Base-by-base conservation (phyloP, 345 rosid species). In the Bruguiera parviflora region DNA sequence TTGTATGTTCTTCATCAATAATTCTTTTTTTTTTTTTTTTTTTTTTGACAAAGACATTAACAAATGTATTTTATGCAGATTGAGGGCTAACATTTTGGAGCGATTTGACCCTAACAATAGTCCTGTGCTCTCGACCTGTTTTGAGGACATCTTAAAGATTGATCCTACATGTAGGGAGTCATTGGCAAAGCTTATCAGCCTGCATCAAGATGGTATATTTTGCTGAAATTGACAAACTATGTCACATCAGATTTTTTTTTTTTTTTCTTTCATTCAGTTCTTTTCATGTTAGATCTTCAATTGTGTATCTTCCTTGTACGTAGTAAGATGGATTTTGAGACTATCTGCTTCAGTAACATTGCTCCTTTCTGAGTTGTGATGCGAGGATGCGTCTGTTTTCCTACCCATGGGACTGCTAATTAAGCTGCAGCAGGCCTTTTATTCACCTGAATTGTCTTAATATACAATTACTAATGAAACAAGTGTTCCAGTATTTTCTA, bases 101-200 rank as follows among this genome's bases (percentile, higher is more conserved):
- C 77, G 60, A 68, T 76, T 89, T 66, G 82, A 82, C 72, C 78
- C 62, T 47, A 71, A 80, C 58, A 86, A 81, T 53, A 51, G 62
- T 33, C 53, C 15, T 13, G 18, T 57, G 65, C 82, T 87, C 3
- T 75, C 87, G 22, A 79, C 82, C 33, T 82, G 81, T 76, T 87
- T 81, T 71, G 95, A 94, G 83, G 86, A 83, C 60, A 65, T 79
- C 75, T 79, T 91, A 65, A 85, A 87, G 79, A 88, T 78, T 77
- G 97, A 91, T 84, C 96, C 96, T 46, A 72, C 80, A 43, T 88
- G 92, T 74, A 32, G 47, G 49, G 67, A 74, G 65, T 76, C 91
- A 20, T 27, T 94, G 74, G 82, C 84, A 53, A 88, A 73, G 79
- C 95, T 94, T 70, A 59, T 88, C 55, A 76, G 58, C 70, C 77